Percentiles rank a stretch among this genome's conserved stretches.
These are phyloP conservation scores for Corynascus novoguineensis DNA, from an alignment of 495 filamentous ascomycete species.

Conservation along the genomic window DNA sequence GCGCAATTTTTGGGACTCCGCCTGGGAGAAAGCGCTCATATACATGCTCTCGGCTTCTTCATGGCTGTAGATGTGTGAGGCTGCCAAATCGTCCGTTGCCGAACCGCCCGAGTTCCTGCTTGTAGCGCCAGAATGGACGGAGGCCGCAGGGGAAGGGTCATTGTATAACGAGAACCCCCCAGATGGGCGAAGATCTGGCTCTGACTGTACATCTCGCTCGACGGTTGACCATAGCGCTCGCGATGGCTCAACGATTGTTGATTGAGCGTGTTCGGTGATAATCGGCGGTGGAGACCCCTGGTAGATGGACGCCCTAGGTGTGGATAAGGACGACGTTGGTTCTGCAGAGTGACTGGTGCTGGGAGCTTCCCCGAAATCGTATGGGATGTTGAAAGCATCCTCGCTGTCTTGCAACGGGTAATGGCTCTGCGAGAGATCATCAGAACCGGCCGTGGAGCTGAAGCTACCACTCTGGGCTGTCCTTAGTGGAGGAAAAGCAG, in stretches of 20 bases:
- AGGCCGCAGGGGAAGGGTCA: slow-evolving; percentile 19
- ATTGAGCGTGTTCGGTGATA: slow-evolving; percentile 29
- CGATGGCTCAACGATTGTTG: slow-evolving; percentile 27
- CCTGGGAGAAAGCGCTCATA: slow-evolving; percentile 57
- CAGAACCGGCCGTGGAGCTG: slow-evolving; percentile 17
- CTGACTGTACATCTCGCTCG: slow-evolving; percentile 32
- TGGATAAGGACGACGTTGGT: slow-evolving; percentile 37
- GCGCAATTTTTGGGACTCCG: slow-evolving; percentile 35
- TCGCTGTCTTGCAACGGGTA: slow-evolving; percentile 40
- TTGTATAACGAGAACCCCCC: slow-evolving; percentile 11
- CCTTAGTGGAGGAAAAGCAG: slow-evolving; percentile 12
- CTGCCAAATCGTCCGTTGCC: slow-evolving; percentile 47
- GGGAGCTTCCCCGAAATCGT: slow-evolving; percentile 34
- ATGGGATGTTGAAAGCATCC: slow-evolving; percentile 46
- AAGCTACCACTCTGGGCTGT: slow-evolving; percentile 21
- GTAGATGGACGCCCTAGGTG: slow-evolving; percentile 40
- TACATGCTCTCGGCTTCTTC: slow-evolving; percentile 97
- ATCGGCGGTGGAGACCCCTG: slow-evolving; percentile 18
- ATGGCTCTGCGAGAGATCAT: slow-evolving; percentile 29
- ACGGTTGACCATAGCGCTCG: slow-evolving; percentile 27
- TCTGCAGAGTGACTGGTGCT: slow-evolving; percentile 20
- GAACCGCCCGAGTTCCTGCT: slow-evolving; percentile 19
- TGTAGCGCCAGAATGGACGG: slow-evolving; percentile 23
- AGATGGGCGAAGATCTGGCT: slow-evolving; percentile 31
- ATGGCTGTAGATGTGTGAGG: slow-evolving; percentile 80